A percentile compares a stretch with the other conserved stretches of the same genome.
Conservation (phyloP, 257 asterid genomes). For the Capsicum rhomboideum region DNA sequence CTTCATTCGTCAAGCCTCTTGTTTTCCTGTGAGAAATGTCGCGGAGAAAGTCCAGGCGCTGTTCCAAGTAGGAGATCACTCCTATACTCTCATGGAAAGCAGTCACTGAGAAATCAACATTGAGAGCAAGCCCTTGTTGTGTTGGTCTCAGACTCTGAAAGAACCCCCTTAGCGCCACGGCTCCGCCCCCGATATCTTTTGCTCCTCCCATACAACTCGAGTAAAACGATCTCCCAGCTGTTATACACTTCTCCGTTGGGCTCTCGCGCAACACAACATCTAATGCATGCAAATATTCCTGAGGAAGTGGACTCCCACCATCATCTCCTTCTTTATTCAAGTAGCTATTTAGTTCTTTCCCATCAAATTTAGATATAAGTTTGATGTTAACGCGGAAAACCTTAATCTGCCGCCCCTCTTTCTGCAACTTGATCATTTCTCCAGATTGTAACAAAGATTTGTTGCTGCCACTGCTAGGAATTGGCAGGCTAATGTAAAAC, state of each 20-base stretch:
- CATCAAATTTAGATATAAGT: constrained; percentile 81
- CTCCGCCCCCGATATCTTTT: constrained; percentile 88
- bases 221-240: constrained; percentile 64
- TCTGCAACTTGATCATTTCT: constrained; percentile 1
- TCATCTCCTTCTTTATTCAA: constrained; percentile 42
- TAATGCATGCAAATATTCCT: constrained; percentile 88
- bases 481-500: constrained; percentile 57
- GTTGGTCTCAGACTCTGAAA: constrained; percentile 93
- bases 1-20: constrained; percentile 38
- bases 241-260: constrained; percentile 56
- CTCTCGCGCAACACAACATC: constrained; percentile 76
- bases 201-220: constrained; percentile 63
- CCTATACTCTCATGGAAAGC: constrained; percentile 94
- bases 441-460: constrained; percentile 1
- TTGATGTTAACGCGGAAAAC: constrained; percentile 61
- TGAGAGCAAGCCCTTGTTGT: constrained; percentile 88
- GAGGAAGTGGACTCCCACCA: constrained; percentile 60
- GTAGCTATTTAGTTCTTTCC: constrained; percentile 35
- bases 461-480: constrained; percentile 7
- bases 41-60: constrained; percentile 55
- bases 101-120: constrained; percentile 84
- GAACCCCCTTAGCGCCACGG: constrained; percentile 74
- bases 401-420: constrained; percentile 28
- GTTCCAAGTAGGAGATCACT: constrained; percentile 69
- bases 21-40: constrained; percentile 33